Percentiles rank a stretch among this genome's conserved stretches.
phyloP scores from a whole-genome alignment of 2,329 filamentous ascomycete species.

The Geoglossum cookeanum region DNA sequence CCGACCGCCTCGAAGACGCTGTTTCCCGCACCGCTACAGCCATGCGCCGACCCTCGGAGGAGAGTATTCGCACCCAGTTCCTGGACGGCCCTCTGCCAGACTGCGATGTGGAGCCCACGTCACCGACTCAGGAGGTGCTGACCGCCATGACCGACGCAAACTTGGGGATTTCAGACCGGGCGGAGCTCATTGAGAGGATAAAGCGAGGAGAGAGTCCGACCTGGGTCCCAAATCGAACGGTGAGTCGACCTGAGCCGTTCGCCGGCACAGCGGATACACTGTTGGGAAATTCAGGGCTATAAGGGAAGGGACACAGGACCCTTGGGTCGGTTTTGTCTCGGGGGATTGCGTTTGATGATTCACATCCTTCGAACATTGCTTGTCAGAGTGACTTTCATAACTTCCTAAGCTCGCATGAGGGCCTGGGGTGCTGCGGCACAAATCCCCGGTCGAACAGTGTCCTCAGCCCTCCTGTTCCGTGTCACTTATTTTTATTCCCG shows the following conservation, averaged over 20 bases:
- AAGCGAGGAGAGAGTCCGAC: conserved; percentile 61
- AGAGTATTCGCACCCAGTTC: conserved; percentile 40
- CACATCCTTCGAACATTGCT: not conserved
- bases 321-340: not conserved
- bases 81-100: conserved; percentile 34
- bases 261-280: not conserved
- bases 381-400: not conserved
- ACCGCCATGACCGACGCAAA: not conserved
- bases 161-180: conserved; percentile 33
- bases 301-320: no score
- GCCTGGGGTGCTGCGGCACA: no score
- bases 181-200: conserved; percentile 64
- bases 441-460: no score
- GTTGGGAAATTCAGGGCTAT: not conserved
- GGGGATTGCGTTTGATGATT: not conserved
- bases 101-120: not conserved
- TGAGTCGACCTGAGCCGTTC: conserved; percentile 12
- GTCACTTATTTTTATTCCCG: not conserved
- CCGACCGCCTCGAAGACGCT: not conserved
- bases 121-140: not conserved
- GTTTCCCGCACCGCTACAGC: not conserved
- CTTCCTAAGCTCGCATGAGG: not conserved
- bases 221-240: conserved; percentile 49
- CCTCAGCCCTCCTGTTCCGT: not conserved
- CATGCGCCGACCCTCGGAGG: conserved; percentile 26